phyloP scores from a whole-genome alignment of 2,329 filamentous ascomycete genomes.

The Pezicula rhizophila region DNA sequence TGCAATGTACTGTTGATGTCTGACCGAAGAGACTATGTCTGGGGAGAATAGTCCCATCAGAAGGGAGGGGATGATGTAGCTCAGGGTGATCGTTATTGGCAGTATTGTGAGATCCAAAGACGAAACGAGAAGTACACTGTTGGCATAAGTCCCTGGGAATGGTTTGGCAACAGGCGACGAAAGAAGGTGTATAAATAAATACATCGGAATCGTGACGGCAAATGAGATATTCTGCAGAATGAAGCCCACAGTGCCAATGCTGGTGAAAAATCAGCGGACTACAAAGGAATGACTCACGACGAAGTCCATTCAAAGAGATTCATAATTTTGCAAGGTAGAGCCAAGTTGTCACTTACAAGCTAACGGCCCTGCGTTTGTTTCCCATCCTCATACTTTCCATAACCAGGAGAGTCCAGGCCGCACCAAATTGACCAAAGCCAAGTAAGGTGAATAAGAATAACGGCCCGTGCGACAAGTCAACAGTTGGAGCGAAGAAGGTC shows the following conservation, averaged over 20 bases:
- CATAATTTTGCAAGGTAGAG: neutral
- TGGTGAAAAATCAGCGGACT: constrained; percentile 4
- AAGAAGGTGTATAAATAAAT: constrained; percentile 35
- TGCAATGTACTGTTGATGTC: constrained; percentile 41
- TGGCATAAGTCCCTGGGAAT: constrained; percentile 28
- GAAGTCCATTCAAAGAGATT: neutral
- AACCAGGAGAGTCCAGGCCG: constrained; percentile 26
- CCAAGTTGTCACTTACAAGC: constrained; percentile 30
- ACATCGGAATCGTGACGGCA: constrained; percentile 37
- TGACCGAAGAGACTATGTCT: constrained; percentile 28
- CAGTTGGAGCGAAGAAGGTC: constrained; percentile 20
- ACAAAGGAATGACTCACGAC: neutral
- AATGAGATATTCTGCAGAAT: constrained; percentile 36
- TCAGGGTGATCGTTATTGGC: constrained; percentile 34
- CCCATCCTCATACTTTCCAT: constrained; percentile 39
- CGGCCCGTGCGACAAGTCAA: constrained; percentile 8
- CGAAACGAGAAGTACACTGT: constrained; percentile 23
- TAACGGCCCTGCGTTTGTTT: constrained; percentile 33
- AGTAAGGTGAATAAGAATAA: constrained; percentile 17
- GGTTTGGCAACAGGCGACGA: constrained; percentile 31
- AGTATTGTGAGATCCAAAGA: constrained; percentile 24
- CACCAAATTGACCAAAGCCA: constrained; percentile 23
- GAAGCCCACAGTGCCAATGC: constrained; percentile 34
- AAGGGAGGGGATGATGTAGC: constrained; percentile 37
- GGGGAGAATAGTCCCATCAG: constrained; percentile 38